phyloP scores from a whole-genome alignment of 192 early-diverging fungal genomes.

The Nowakowskiella sp. region DNA sequence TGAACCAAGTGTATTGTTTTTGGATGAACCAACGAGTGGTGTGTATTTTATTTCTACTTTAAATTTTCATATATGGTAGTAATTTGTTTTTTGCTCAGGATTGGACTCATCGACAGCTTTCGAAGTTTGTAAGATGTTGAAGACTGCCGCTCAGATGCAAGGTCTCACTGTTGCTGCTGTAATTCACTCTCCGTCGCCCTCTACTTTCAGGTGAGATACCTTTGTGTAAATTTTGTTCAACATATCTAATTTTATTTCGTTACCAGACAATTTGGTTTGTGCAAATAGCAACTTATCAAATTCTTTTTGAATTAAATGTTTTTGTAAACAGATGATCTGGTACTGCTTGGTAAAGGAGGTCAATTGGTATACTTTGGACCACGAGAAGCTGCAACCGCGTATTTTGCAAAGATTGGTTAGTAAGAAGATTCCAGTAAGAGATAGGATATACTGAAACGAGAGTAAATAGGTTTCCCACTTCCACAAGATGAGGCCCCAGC shows the following conservation, averaged over 20 bases:
- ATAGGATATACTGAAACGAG: no score
- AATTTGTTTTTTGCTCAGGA: no score
- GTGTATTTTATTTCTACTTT: no score
- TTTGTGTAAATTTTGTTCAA: no score
- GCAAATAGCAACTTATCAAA: no score
- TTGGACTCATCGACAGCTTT: slow-evolving; percentile 58
- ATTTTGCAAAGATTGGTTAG: slow-evolving; percentile 49
- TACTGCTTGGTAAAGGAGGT: slow-evolving; percentile 66
- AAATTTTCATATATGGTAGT: no score
- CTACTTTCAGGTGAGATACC: slow-evolving; percentile 56
- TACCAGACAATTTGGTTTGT: no score
- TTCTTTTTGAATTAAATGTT: no score
- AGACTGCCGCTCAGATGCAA: slow-evolving; percentile 48
- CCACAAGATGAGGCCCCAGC: slow-evolving; percentile 34
- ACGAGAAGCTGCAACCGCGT: slow-evolving; percentile 29
- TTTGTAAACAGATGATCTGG: slow-evolving; percentile 65
- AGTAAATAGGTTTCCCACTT: slow-evolving; percentile 29
- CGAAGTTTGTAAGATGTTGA: slow-evolving; percentile 55
- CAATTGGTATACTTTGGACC: slow-evolving; percentile 58
- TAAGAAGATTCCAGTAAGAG: no score
- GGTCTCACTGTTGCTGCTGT: slow-evolving; percentile 62
- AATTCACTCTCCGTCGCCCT: slow-evolving; percentile 60
- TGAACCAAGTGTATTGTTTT: slow-evolving; percentile 71
- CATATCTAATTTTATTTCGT: no score
- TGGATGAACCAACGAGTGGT: slow-evolving; percentile 86